A percentile compares a stretch with the other conserved stretches of the same genome.
Evolutionary conservation across 768 basidiomycete species (phyloP).

Genomic region (Lactarius akahatsu): DNA sequence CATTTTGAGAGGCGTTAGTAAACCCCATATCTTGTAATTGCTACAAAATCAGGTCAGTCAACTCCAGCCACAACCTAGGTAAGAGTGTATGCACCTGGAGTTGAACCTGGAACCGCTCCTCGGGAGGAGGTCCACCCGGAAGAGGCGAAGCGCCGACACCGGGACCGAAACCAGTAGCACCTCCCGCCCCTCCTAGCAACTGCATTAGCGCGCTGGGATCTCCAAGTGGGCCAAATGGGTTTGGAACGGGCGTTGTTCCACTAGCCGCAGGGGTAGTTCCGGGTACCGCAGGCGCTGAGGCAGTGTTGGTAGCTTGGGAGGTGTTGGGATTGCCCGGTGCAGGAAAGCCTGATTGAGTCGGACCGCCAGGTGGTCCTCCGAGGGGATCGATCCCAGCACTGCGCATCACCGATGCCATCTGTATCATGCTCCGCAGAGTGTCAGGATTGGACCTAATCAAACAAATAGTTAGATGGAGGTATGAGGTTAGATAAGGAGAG

Average conservation of each 20-base stretch:
- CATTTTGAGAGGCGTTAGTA: conserved; percentile 83
- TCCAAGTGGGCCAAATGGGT: conserved; percentile 25
- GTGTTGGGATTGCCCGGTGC: conserved; percentile 57
- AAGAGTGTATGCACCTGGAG: conserved; percentile 54
- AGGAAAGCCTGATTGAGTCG: conserved; percentile 46
- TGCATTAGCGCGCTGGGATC: conserved; percentile 49
- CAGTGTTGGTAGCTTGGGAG: conserved; percentile 31
- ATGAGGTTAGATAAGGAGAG: not conserved
- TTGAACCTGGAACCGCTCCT: conserved; percentile 90
- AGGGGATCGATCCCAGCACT: conserved; percentile 39
- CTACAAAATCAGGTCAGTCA: conserved; percentile 39
- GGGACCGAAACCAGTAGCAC: conserved; percentile 27
- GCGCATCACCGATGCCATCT: conserved; percentile 61
- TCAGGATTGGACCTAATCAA: conserved; percentile 68
- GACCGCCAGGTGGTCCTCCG: conserved; percentile 26
- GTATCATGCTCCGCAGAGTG: conserved; percentile 68
- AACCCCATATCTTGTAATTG: conserved; percentile 97
- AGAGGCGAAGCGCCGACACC: conserved; percentile 32
- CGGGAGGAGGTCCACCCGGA: conserved; percentile 71
- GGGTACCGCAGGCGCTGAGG: conserved; percentile 26
- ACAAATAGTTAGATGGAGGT: not conserved
- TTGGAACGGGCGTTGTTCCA: conserved; percentile 28
- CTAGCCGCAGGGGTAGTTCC: conserved; percentile 32
- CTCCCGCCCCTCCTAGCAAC: conserved; percentile 34
- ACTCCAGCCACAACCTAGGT: not conserved